Conservation (phyloP, 371 early-diverging fungal genomes). For the Saksenaea oblongispora region DNA sequence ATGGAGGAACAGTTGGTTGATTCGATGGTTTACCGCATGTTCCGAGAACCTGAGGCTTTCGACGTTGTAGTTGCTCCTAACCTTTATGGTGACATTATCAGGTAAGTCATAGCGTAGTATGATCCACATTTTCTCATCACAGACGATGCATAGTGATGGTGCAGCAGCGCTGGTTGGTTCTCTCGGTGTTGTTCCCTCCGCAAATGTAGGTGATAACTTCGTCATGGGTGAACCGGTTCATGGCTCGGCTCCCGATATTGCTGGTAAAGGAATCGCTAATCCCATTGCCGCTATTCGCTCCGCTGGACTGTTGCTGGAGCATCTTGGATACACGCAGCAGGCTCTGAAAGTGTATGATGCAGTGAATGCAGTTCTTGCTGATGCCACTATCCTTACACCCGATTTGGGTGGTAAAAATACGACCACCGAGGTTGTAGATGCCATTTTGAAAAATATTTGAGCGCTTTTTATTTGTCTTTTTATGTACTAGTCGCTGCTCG, state of each 20-base stretch:
- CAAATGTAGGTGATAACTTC: conserved; percentile 92
- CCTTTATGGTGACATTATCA: conserved; percentile 94
- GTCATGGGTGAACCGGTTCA: conserved; percentile 96
- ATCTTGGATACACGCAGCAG: conserved; percentile 73
- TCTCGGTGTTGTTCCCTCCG: conserved; percentile 91
- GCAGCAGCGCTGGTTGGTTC: conserved; percentile 95
- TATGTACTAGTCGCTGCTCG: no score
- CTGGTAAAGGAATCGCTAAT: conserved; percentile 93
- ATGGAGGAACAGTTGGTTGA: conserved; percentile 95
- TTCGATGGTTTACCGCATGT: conserved; percentile 96
- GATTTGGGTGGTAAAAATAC: conserved; percentile 91
- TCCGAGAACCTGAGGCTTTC: conserved; percentile 92
- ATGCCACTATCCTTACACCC: conserved; percentile 72
- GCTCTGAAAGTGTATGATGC: conserved; percentile 83
- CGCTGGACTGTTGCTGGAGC: conserved; percentile 86
- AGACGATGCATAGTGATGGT: conserved; percentile 68
- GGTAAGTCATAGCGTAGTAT: conserved; percentile 23
- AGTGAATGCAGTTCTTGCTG: conserved; percentile 79
- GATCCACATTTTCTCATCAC: not conserved
- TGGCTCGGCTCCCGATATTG: conserved; percentile 96
- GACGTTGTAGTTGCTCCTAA: conserved; percentile 96
- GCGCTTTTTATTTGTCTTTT: not conserved
- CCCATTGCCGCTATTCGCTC: conserved; percentile 93
- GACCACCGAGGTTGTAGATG: conserved; percentile 82
- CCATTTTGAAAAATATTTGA: conserved; percentile 72